Evolutionary conservation across 2,329 filamentous ascomycete species (phyloP), one percentile per base, ranked within the genome.

Genomic region (Microcyclospora pomicola): DNA sequence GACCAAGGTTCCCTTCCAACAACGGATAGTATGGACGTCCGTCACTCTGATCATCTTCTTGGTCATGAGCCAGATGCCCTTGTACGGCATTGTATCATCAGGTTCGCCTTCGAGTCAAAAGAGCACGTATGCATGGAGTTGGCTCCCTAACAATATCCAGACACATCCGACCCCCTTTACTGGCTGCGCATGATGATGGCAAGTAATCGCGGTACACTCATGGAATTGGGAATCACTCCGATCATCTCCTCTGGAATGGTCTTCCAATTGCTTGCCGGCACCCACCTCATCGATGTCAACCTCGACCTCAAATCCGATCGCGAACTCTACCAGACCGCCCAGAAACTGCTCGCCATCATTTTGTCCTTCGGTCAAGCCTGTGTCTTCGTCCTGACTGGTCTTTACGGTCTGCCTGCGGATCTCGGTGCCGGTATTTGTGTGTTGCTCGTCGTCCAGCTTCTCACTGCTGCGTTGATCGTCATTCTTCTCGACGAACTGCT

Each of bases 191-290:
- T 98, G 88, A 95, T 98, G 79, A 78, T 96, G 76, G 91, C 91
- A 60, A 94, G 85, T 81, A 98, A 98, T 66, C 79, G 59, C 35
- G 59, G 59, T 40, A 61, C 58, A 11, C 48, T 62, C 13, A 61
- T 61, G 59, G 59, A 62, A 44, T 44, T 62, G 36, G 60, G 60
- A 42, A 70, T 96, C 55, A 94, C 91, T 15, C 92, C 92, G 55
- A 98, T 98, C 66, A 96, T 98, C 68, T 95, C 91, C 43, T 96
- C 91, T 29, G 91, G 91, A 67, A 98, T 98, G 91, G 86, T 98
- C 59, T 98, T 98, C 78, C 91, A 98, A 66, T 87, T 98, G 59
- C 83, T 98, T 50, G 91, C 91, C 59, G 91, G 91, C 61, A 98
- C 91, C 64, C 91, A 98, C 75, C 82, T 96, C 71, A 96, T 98